Base-by-base conservation (phyloP, 345 rosid species). In the Eucalyptus pumila region DNA sequence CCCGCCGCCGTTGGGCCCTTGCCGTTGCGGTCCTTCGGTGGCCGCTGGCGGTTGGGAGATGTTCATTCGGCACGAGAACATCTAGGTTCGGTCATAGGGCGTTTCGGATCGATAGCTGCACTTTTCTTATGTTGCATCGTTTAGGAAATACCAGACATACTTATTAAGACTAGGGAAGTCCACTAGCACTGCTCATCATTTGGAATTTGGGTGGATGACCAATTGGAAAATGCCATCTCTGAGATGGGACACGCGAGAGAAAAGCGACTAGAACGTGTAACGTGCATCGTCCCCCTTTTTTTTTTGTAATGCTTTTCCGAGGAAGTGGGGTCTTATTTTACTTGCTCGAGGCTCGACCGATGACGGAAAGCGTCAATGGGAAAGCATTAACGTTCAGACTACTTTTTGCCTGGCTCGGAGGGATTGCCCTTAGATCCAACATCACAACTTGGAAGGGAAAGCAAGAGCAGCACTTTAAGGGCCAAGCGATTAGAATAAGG, bases 201-300 rank as follows among this genome's bases (percentile, higher is more conserved):
- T 72, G 45, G 44, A 34, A 24, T 56, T 56, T 24, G 62, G 62
- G 62, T 19, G 81, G 45, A 72, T 19, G 81, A 0, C 81, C 27
- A 37, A 76, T 17, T 10, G 47, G 27, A 40, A 76, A 19, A 24
- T 76, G 83, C 47, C 83, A 11, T 37, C 8, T 21, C 15, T 10
- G 83, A 37, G 15, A 37, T 19, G 83, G 30, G 83, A 6, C 27
- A 2, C 42, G 47, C 45, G 27, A 76, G 83, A 37, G 14, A 76
- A 76, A 19, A 56, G 83, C 83, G 9, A 19, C 14, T 6, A 37
- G 47, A 37, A 76, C 47, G 83, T 37, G 47, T 11, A 11, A 76
- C 83, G 7, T 6, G 45, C 58, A 21, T 21, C 4, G 40, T 6
- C 26, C 27, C 1, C 8, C 0, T 0, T 14, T 4, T 15, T n/a